A percentile compares a stretch with the other conserved stretches of the same genome.
These are phyloP conservation scores for Aspergillus homomorphus DNA, from an alignment of 495 filamentous ascomycete species.

Conservation along the genomic window DNA sequence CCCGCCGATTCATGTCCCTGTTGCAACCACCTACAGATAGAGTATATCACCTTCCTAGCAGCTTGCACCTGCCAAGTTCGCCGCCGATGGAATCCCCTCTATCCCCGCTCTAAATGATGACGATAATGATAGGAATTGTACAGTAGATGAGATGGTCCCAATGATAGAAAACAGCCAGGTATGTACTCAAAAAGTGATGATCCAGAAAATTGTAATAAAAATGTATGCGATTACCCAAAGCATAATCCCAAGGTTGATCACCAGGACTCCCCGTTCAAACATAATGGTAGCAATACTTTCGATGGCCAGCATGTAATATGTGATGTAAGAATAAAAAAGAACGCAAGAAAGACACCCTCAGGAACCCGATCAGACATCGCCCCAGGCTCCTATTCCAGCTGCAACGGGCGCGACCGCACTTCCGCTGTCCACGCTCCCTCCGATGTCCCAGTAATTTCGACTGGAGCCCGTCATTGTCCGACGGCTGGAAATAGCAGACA, in stretches of 20 bases:
- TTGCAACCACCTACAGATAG: background rate
- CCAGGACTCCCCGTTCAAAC: background rate
- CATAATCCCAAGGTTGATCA: background rate
- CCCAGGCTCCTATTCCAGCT: conserved; percentile 70
- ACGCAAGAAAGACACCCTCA: background rate
- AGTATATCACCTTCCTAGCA: background rate
- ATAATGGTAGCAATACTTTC: conserved; percentile 1
- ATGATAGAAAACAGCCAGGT: background rate
- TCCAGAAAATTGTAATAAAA: background rate
- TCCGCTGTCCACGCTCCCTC: conserved; percentile 70
- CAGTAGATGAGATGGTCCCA: background rate
- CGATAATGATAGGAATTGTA: background rate
- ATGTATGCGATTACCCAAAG: no score
- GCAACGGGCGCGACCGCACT: conserved; percentile 59
- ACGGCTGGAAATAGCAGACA: conserved; percentile 54
- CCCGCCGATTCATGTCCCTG: background rate
- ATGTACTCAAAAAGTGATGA: background rate
- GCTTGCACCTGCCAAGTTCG: background rate
- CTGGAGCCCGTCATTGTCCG: conserved; percentile 56
- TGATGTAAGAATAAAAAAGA: background rate
- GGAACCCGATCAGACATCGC: conserved; percentile 52
- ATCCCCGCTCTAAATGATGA: background rate
- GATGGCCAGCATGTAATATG: conserved; percentile 17
- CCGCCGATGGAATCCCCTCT: background rate
- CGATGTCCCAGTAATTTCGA: conserved; percentile 85